phyloP scores from a whole-genome alignment of 2,329 filamentous ascomycete genomes.

The Claviceps africana region DNA sequence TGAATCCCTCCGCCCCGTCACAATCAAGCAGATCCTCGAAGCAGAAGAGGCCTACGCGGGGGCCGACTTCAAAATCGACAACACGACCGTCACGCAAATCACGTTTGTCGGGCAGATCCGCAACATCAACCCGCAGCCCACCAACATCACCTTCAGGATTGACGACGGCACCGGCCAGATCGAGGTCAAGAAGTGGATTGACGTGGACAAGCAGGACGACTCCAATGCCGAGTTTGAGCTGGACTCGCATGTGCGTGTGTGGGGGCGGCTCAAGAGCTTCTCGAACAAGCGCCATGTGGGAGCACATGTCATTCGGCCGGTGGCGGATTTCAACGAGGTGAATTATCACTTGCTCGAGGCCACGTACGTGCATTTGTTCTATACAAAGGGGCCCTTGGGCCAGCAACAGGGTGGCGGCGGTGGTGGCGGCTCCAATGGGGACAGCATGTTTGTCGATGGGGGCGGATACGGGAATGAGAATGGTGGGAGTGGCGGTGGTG shows the following conservation, averaged over 20 bases:
- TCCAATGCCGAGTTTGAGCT: slow-evolving; percentile 44
- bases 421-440: slow-evolving; percentile 15
- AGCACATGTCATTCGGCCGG: slow-evolving; percentile 65
- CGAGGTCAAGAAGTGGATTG: slow-evolving; percentile 81
- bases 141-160: slow-evolving; percentile 82
- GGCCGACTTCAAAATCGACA: slow-evolving; percentile 74
- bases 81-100: slow-evolving; percentile 51
- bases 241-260: slow-evolving; percentile 74
- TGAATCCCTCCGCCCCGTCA: slow-evolving; percentile 83
- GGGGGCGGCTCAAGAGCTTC: slow-evolving; percentile 72
- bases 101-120: slow-evolving; percentile 87
- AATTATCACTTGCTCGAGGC: slow-evolving; percentile 86
- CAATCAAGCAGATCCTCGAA: slow-evolving; percentile 86
- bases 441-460: slow-evolving; percentile 44
- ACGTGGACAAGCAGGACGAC: slow-evolving; percentile 42
- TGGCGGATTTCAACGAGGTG: slow-evolving; percentile 82
- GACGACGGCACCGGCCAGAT: slow-evolving; percentile 90
- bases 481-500: slow-evolving; percentile 22
- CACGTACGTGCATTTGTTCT: slow-evolving; percentile 74
- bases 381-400: slow-evolving; percentile 53
- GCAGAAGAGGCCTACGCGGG: slow-evolving; percentile 60
- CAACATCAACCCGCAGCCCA: slow-evolving; percentile 70
- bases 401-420: slow-evolving; percentile 25
- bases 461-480: slow-evolving; percentile 27
- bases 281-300: slow-evolving; percentile 70